A percentile compares a stretch with the other conserved stretches of the same genome.
These are phyloP conservation scores for Colletotrichum liriopes DNA, from an alignment of 2,329 filamentous ascomycete genomes.

Conservation along the genomic window DNA sequence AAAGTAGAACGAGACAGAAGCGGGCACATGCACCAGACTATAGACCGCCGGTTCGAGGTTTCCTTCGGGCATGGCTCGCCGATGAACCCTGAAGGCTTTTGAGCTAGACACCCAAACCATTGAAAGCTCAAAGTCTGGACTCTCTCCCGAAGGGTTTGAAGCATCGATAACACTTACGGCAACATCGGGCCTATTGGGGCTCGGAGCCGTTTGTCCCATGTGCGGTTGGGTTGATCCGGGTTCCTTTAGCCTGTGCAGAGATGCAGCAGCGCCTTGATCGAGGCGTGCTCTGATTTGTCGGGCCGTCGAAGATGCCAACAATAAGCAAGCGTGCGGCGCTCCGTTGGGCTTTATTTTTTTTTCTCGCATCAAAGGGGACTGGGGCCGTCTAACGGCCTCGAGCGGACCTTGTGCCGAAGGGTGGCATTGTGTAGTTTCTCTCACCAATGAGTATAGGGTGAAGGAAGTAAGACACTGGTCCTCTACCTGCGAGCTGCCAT, in stretches of 20 bases:
- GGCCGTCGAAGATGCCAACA: slow-evolving; percentile 12
- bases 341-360: slow-evolving; percentile 13
- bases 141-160: neutral
- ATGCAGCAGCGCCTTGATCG: slow-evolving; percentile 15
- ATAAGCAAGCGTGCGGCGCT: slow-evolving; percentile 26
- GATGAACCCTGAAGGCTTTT: neutral
- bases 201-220: slow-evolving; percentile 3
- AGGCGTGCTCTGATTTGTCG: slow-evolving; percentile 14
- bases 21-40: slow-evolving; percentile 11
- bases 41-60: slow-evolving; percentile 28
- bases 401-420: slow-evolving; percentile 20
- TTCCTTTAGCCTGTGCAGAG: slow-evolving; percentile 31
- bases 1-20: slow-evolving; percentile 29
- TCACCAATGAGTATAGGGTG: neutral
- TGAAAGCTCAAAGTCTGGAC: neutral
- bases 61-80: slow-evolving; percentile 6
- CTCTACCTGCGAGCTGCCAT: neutral
- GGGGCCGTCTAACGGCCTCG: slow-evolving; percentile 13
- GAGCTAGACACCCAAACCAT: neutral
- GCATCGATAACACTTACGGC: neutral
- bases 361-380: slow-evolving; percentile 34
- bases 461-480: neutral
- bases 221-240: slow-evolving; percentile 12
- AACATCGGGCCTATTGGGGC: slow-evolving; percentile 5
- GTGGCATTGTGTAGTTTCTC: slow-evolving; percentile 17